Evolutionary conservation across 345 rosid genomes (phyloP).

Genomic region (Euphorbia pulcherrima): DNA sequence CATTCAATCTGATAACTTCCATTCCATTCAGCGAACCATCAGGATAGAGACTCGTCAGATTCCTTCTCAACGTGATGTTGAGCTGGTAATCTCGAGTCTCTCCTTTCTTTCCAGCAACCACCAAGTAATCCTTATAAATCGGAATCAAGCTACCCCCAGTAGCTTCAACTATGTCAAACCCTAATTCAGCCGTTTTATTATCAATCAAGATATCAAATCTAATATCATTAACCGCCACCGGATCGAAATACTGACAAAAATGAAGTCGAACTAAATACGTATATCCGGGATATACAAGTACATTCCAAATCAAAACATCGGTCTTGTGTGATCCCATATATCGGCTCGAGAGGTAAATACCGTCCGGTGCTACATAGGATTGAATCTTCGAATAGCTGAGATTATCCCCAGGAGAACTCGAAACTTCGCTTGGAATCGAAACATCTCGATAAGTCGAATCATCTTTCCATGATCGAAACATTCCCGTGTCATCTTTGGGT

Average conservation of each 20-base stretch:
- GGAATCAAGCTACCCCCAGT: conserved; percentile 8
- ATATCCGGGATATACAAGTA: neutral
- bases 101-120: neutral
- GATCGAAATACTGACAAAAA: conserved; percentile 8
- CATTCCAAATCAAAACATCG: conserved; percentile 2
- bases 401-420: too few species aligned
- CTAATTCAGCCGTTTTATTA: conserved; percentile 9
- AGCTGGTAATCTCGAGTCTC: neutral
- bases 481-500: neutral
- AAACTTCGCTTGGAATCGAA: neutral
- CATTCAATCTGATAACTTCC: conserved; percentile 13
- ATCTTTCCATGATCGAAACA: neutral
- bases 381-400: conserved; percentile 7
- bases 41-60: neutral
- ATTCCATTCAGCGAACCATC: conserved; percentile 8
- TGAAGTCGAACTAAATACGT: conserved; percentile 16
- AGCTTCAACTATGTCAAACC: conserved; percentile 12
- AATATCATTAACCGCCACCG: neutral
- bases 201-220: conserved; percentile 6
- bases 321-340: neutral
- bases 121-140: conserved; percentile 9
- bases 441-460: neutral
- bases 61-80: neutral
- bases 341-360: conserved; percentile 3
- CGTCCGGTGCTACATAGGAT: neutral